Evolutionary conservation across 352 stramenopile species (phyloP).

Genomic region (Phytopythium kandeliae): DNA sequence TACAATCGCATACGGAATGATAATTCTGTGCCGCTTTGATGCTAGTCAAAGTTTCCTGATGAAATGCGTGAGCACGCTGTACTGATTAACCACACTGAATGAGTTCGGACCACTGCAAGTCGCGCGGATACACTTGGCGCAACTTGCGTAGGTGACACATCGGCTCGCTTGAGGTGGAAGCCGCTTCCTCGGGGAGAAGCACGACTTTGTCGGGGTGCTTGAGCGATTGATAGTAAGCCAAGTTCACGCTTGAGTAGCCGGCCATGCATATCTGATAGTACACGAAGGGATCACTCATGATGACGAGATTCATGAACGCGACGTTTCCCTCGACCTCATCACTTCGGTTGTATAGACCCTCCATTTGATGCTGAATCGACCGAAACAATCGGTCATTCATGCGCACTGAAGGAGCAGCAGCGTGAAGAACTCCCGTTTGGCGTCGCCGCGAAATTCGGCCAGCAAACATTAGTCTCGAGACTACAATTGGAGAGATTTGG

Average conservation of each 20-base stretch:
- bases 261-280: constrained; percentile 9
- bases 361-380: constrained; percentile 23
- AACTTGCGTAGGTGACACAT: constrained; percentile 12
- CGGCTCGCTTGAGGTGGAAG: constrained; percentile 16
- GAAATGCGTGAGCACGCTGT: no score
- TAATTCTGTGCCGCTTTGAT: no score
- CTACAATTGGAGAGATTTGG: background rate
- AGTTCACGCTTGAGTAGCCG: background rate
- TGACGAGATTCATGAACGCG: constrained; percentile 31
- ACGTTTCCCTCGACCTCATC: constrained; percentile 21
- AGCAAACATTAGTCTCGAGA: background rate
- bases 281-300: constrained; percentile 36
- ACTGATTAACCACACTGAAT: constrained; percentile 20
- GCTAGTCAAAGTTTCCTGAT: background rate
- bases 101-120: constrained; percentile 19
- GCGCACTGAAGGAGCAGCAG: background rate
- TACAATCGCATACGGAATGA: no score
- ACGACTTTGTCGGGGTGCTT: constrained; percentile 13
- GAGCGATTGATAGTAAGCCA: constrained; percentile 16
- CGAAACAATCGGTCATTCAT: constrained; percentile 7
- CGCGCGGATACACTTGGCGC: constrained; percentile 6
- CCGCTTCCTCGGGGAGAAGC: constrained; percentile 13
- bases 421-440: background rate
- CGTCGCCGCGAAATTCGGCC: background rate
- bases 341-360: constrained; percentile 13